Evolutionary conservation across 2,329 filamentous ascomycete genomes (phyloP).

Genomic region (Myriosclerotinia curreyana): DNA sequence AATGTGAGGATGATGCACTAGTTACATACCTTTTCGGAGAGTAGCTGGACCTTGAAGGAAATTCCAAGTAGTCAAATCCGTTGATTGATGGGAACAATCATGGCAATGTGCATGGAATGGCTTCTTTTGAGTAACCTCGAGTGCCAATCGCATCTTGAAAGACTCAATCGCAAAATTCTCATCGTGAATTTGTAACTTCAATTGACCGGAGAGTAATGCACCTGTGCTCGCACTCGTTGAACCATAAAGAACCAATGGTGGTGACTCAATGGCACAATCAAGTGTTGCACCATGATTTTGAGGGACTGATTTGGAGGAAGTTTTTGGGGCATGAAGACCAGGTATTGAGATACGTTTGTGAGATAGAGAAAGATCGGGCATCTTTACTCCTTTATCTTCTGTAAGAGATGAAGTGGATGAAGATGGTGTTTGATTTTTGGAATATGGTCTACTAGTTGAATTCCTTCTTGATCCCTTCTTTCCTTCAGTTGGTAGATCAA

Average conservation of each 20-base stretch:
- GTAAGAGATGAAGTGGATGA: conserved; percentile 22
- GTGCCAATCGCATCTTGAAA: conserved; percentile 69
- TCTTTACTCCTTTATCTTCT: conserved; percentile 25
- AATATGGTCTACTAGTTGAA: conserved; percentile 5
- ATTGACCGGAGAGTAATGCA: conserved; percentile 78
- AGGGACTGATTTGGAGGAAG: conserved; percentile 30
- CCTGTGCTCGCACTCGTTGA: conserved; percentile 71
- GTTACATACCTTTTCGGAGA: conserved; percentile 48
- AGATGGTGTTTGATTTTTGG: conserved; percentile 22
- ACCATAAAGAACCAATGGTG: conserved; percentile 71
- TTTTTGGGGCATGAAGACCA: conserved; percentile 31
- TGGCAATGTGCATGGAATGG: conserved; percentile 76
- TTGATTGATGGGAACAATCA: conserved; percentile 69
- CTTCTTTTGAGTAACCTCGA: conserved; percentile 73
- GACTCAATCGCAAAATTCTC: conserved; percentile 64
- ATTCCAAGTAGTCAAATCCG: conserved; percentile 74
- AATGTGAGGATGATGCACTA: conserved; percentile 21
- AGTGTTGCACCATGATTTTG: conserved; percentile 30
- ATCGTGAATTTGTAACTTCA: conserved; percentile 71
- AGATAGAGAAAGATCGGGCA: conserved; percentile 27
- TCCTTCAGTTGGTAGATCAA: conserved; percentile 12
- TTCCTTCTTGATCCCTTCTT: conserved; percentile 14
- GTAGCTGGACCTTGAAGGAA: conserved; percentile 61
- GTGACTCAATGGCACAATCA: conserved; percentile 51
- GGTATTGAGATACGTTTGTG: conserved; percentile 36